phyloP scores from a whole-genome alignment of 1,284 basidiomycete genomes.

The Naganishia liquefaciens region DNA sequence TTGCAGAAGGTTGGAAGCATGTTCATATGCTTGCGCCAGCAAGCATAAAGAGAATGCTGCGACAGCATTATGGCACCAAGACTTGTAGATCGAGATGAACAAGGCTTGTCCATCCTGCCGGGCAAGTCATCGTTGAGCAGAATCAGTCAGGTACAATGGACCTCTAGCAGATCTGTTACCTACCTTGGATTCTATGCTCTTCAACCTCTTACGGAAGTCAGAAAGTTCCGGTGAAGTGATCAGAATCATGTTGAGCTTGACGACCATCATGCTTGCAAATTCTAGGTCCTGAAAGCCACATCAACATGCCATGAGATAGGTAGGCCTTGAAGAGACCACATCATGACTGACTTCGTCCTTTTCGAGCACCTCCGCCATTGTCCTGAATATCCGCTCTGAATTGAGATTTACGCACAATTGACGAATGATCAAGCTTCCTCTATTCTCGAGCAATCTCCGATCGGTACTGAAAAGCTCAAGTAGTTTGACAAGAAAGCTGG shows the following conservation, averaged over 20 bases:
- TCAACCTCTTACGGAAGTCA: slow-evolving; percentile 88
- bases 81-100: slow-evolving; percentile 89
- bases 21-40: slow-evolving; percentile 96
- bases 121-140: not conserved
- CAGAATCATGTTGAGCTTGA: slow-evolving; percentile 94
- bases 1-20: slow-evolving; percentile 93
- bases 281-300: slow-evolving; percentile 72
- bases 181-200: slow-evolving; percentile 89
- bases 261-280: slow-evolving; percentile 94
- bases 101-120: slow-evolving; percentile 82
- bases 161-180: slow-evolving; percentile 39
- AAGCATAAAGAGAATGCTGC: slow-evolving; percentile 94
- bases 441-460: slow-evolving; percentile 79
- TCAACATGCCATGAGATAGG: not conserved
- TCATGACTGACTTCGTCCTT: slow-evolving; percentile 78
- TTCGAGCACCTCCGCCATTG: slow-evolving; percentile 95
- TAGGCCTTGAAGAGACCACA: slow-evolving; percentile 2
- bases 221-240: slow-evolving; percentile 93
- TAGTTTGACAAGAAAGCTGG: slow-evolving; percentile 91
- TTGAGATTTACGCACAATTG: slow-evolving; percentile 93
- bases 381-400: slow-evolving; percentile 91
- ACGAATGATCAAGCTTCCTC: slow-evolving; percentile 93
- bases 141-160: not conserved
- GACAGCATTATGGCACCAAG: slow-evolving; percentile 98
- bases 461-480: slow-evolving; percentile 95